Evolutionary conservation across 2,329 filamentous ascomycete species (phyloP).

Genomic region (Triangularia setosa): DNA sequence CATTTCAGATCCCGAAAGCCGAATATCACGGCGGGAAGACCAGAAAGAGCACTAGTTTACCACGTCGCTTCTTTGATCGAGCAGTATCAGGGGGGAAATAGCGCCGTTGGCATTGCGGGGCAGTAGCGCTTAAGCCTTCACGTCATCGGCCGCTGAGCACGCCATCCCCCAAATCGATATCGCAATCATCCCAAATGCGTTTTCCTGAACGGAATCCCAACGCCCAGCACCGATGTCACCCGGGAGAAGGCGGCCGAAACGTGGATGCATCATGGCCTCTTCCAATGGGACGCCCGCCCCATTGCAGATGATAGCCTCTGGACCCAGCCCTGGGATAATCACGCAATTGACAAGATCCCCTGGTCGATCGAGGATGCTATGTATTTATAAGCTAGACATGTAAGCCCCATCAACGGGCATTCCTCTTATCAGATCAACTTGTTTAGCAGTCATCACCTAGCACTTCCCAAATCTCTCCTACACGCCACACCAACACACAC

Average conservation of each 20-base stretch:
- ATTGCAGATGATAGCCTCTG: neutral
- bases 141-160: conserved; percentile 19
- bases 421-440: neutral
- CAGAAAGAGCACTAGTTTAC: neutral
- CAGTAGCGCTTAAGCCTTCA: conserved; percentile 1
- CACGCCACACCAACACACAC: neutral
- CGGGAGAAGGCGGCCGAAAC: neutral
- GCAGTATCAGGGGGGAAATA: neutral
- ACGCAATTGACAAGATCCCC: conserved; percentile 2
- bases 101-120: conserved; percentile 13
- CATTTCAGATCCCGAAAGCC: neutral
- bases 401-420: neutral
- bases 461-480: neutral
- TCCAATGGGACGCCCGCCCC: neutral
- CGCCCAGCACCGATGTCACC: neutral
- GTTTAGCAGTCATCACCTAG: neutral
- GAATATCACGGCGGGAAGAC: neutral
- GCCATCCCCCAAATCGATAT: conserved; percentile 17
- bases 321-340: neutral
- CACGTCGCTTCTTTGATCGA: conserved; percentile 1
- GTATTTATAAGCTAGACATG: neutral
- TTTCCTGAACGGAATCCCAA: neutral
- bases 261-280: neutral
- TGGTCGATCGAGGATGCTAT: neutral
- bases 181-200: conserved; percentile 14